A percentile compares a stretch with the other conserved stretches of the same genome.
These are phyloP conservation scores for Stenogyne calaminthoides DNA, from an alignment of 305 asterid species.

Conservation along the genomic window DNA sequence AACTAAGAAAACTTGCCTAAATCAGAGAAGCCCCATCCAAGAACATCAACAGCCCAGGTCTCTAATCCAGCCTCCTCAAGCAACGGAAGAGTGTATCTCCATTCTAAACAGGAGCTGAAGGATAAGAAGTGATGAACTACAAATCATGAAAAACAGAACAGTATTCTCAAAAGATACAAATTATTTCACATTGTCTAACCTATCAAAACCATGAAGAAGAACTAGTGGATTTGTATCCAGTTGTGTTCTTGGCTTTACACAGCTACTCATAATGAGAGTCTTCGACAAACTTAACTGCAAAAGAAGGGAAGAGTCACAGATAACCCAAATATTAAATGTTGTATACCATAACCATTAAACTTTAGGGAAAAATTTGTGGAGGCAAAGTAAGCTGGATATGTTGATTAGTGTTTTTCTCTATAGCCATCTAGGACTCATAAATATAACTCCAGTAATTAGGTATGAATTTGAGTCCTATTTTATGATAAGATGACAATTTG, in stretches of 20 bases:
- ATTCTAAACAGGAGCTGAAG: constrained; percentile 92
- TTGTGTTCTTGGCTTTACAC: constrained; percentile 63
- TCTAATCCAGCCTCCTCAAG: constrained; percentile 85
- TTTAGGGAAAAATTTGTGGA: background rate
- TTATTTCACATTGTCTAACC: constrained; percentile 46
- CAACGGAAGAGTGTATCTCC: constrained; percentile 86
- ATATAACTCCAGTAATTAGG: background rate
- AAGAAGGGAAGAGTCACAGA: constrained; percentile 4
- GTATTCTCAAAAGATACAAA: constrained; percentile 16
- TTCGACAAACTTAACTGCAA: constrained; percentile 61
- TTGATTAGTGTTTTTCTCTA: background rate
- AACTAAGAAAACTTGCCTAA: constrained; percentile 50
- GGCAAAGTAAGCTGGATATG: background rate
- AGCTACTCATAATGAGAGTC: constrained; percentile 72
- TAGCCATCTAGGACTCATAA: background rate
- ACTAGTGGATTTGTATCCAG: constrained; percentile 56
- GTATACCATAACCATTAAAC: background rate
- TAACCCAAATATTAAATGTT: background rate
- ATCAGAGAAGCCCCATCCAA: constrained; percentile 98
- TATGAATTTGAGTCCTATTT: background rate
- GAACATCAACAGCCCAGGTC: constrained; percentile 86
- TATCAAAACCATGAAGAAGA: constrained; percentile 96
- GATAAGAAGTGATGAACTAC: constrained; percentile 56
- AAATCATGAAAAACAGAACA: constrained; percentile 28
- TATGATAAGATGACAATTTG: background rate